Conservation (phyloP, 768 basidiomycete species). For the Cyathus striatus region DNA sequence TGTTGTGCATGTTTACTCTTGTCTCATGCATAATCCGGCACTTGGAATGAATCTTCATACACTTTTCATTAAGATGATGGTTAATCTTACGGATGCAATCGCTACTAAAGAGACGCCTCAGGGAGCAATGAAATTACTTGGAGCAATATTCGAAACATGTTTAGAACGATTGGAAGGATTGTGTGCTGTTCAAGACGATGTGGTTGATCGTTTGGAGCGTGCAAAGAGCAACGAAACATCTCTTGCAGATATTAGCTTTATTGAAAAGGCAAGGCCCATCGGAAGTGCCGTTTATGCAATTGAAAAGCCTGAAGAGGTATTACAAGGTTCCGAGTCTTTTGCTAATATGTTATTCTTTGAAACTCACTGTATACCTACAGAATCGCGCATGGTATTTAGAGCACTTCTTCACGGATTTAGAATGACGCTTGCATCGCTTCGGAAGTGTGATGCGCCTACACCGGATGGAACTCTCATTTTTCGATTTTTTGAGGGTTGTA, state of each 20-base stretch:
- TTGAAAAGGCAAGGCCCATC: constrained; percentile 86
- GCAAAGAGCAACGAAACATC: constrained; percentile 40
- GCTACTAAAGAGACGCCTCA: constrained; percentile 67
- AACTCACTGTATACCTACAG: constrained; percentile 36
- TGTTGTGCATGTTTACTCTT: constrained; percentile 81
- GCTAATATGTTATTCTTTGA: not conserved
- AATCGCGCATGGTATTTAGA: constrained; percentile 81
- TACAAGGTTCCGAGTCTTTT: constrained; percentile 54
- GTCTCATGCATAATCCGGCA: constrained; percentile 84
- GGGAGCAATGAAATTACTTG: constrained; percentile 65
- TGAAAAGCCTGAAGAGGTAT: constrained; percentile 78
- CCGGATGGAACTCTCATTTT: constrained; percentile 87
- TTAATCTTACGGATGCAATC: constrained; percentile 82
- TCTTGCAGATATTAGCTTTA: constrained; percentile 49
- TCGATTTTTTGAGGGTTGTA: constrained; percentile 80
- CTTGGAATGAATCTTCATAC: constrained; percentile 80
- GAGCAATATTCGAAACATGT: constrained; percentile 74
- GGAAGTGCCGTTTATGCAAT: constrained; percentile 70
- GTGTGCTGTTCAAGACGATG: constrained; percentile 55
- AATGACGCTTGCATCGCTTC: constrained; percentile 68
- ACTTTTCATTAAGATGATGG: constrained; percentile 89
- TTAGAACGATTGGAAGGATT: constrained; percentile 84
- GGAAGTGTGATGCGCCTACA: constrained; percentile 71
- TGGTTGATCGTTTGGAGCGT: constrained; percentile 41
- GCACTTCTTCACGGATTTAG: constrained; percentile 88